Base-by-base conservation (phyloP, 257 asterid genomes). In the Pogostemon cablin region DNA sequence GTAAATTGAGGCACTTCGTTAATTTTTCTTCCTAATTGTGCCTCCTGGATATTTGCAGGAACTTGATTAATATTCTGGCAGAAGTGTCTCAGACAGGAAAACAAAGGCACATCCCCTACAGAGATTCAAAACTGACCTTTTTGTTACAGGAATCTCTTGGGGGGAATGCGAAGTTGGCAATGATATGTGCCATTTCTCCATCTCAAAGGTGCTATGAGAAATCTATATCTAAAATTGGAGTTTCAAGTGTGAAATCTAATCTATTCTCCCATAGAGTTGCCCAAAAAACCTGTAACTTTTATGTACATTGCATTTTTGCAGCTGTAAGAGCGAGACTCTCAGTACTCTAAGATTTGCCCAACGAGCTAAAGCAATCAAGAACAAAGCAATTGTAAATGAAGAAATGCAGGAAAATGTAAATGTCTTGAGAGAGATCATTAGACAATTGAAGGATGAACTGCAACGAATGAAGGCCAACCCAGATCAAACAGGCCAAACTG, bases 271-370 rank as follows among this genome's bases (percentile, higher is more conserved):
- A 65, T 46, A 53, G 39, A 38, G 41, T 40, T 62, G 8, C 50
- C n/a, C 39, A 17, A 62, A 12, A 62, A 15, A 35, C 55, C 38
- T 60, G 42, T 61, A 9, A 42, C 69, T 20, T 38, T 56, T 11
- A 74, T 15, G 53, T 12, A 53, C 58, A 66, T 44, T 48, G 43
- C 43, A 78, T 82, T 62, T 25, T 61, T 81, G 85, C 90, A 93
- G 99, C 86, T 91, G 95, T 75, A 88, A 84, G 88, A 86, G 78
- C 11, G 99, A 95, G 91, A 89, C 93, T 50, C 83, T 91, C 62
- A 88, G 99, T 80, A 91, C 99, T 38, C 80, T 95, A 80, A 88
- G 98, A 84, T 95, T 95, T 81, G 99, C 99, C 52, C 98, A 95
- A 73, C 95, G 99, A 39, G 99, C 99, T 39, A 95, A 95, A 86